Evolutionary conservation across 148 eudicot genomes (phyloP), one percentile per base, ranked within the genome.

Genomic region (Persicaria maculosa): DNA sequence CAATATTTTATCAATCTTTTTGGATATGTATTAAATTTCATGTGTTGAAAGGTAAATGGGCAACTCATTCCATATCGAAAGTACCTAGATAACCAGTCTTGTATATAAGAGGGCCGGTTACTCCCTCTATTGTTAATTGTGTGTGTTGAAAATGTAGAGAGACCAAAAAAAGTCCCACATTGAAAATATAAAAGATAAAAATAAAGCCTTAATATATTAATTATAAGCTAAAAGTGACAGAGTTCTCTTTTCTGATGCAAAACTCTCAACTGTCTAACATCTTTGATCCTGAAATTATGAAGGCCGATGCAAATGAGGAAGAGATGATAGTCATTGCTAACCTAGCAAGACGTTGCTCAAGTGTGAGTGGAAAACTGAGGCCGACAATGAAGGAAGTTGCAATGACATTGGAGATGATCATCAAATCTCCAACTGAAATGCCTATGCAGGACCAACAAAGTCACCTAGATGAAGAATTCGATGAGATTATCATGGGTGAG

Each of bases 311-410:
- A 1, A 54, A 7, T 3, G 9, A 70, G 1, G 57, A 83, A 12
- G 80, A 79, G 50, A 67, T 82, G 16, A 47, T 57, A 10, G 12
- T 15, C 44, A 20, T 82, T 48, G 71, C 50, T 8, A 47, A 40
- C 40, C 76, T 79, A 73, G 84, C 77, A 7, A 44, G 48, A 57
- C n/a, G 72, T 17, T 82, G 85, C 25, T 57, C 75, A 19, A 74
- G 71, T 20, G 16, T 14, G 77, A 79, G 68, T 17, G 82, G 85
- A 17, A 76, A 4, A 22, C 46, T 76, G 10, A 77, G 85, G 69
- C 80, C 82, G 15, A 69, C 78, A 6, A 79, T 82, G 82, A 74
- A 71, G 10, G 73, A 76, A 50, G 79, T 76, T 17, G 73, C 25
- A 31, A 36, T n/a, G 19, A 12, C n/a, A 43, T 25, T 65, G 40